A percentile compares a stretch with the other conserved stretches of the same genome.
phyloP scores from a whole-genome alignment of 345 rosid species.

The Eucalyptus tenuipes region DNA sequence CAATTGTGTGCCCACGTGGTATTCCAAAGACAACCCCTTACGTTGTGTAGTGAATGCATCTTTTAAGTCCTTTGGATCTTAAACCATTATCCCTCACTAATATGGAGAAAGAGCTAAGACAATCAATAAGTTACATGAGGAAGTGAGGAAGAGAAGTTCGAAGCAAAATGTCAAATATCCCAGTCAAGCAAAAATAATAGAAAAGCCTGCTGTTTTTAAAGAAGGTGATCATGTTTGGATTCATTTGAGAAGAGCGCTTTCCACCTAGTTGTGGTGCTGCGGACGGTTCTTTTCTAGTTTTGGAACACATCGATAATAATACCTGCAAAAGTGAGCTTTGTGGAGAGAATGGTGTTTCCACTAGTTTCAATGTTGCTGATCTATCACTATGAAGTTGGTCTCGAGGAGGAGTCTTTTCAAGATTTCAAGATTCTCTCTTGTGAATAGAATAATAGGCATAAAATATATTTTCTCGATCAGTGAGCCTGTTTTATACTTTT shows the following conservation, averaged over 20 bases:
- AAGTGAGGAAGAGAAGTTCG: background rate
- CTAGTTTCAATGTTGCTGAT: background rate
- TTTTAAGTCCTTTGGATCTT: background rate
- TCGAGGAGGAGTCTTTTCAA: background rate
- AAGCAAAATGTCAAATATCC: background rate
- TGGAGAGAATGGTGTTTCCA: background rate
- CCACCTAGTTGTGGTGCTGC: background rate
- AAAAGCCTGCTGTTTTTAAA: background rate
- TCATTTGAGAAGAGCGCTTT: background rate
- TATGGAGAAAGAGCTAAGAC: background rate
- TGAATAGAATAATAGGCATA: background rate
- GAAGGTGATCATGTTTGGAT: background rate
- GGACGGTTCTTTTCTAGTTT: background rate
- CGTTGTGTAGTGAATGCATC: background rate
- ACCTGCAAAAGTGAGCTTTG: background rate
- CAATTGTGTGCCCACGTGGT: accelerated
- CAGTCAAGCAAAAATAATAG: no score
- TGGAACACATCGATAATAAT: background rate
- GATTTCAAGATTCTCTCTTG: background rate
- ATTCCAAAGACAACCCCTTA: background rate
- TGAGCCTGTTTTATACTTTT: background rate
- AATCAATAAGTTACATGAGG: background rate
- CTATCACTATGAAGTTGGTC: background rate
- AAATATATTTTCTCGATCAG: background rate
- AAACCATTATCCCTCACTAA: background rate